phyloP scores from a whole-genome alignment of 1,284 basidiomycete genomes.

The Fomitopsis pinicola region DNA sequence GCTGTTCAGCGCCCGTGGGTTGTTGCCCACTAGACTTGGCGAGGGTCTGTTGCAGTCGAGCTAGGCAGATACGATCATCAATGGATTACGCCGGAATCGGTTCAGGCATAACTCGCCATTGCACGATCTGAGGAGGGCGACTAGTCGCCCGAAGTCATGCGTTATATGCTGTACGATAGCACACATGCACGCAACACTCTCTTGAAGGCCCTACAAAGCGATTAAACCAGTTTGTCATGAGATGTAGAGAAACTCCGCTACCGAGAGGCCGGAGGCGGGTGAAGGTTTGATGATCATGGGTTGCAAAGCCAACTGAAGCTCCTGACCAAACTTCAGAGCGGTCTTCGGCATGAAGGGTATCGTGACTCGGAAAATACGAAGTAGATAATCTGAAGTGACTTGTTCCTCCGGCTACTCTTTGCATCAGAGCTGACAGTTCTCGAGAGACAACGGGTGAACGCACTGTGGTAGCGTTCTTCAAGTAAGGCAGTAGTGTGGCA shows the following conservation, averaged over 20 bases:
- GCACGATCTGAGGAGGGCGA: conserved; percentile 79
- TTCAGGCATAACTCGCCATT: conserved; percentile 48
- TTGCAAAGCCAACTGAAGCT: conserved; percentile 76
- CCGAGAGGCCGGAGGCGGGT: conserved; percentile 57
- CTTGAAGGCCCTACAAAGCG: conserved; percentile 69
- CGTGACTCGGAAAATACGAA: conserved; percentile 83
- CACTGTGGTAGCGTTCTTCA: conserved; percentile 78
- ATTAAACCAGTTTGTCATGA: neutral
- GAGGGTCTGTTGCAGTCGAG: conserved; percentile 55
- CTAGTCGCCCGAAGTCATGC: conserved; percentile 74
- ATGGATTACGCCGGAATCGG: conserved; percentile 1
- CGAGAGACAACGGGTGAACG: conserved; percentile 15
- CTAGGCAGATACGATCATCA: conserved; percentile 27
- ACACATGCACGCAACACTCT: conserved; percentile 90
- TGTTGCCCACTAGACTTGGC: conserved; percentile 14
- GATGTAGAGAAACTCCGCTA: conserved; percentile 19
- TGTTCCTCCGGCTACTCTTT: conserved; percentile 72
- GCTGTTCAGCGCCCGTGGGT: conserved; percentile 33
- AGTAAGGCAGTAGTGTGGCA: conserved; percentile 78
- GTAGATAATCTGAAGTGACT: conserved; percentile 74
- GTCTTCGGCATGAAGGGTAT: conserved; percentile 89
- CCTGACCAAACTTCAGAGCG: conserved; percentile 80
- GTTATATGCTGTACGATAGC: conserved; percentile 82
- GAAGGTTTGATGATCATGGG: conserved; percentile 86
- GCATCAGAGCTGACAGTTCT: neutral